Evolutionary conservation across 2,329 filamentous ascomycete genomes (phyloP), one percentile per base, ranked within the genome.

Genomic region (Juglanconis sp.): DNA sequence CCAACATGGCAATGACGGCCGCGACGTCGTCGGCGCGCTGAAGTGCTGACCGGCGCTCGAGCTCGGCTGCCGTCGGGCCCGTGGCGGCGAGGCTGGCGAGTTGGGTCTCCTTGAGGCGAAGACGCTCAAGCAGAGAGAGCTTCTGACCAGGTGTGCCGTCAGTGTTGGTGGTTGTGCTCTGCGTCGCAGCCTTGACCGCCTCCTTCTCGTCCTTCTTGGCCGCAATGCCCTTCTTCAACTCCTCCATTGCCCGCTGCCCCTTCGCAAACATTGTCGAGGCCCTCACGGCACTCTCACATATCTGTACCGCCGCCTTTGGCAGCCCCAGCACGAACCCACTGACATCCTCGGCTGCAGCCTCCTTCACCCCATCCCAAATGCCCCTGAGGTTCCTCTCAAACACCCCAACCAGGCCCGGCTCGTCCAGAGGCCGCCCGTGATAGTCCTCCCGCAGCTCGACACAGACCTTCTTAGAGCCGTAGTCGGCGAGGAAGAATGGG

Each of bases 61-160:
- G 74, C 66, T 87, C 80, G 17, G 78, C 81, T 30, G 81, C 77
- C 0, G 81, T 76, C 0, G 81, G 78, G 0, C 80, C 81, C 0
- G 72, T 66, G 60, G 78, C 60, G 61, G 75, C 55, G 63, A 75
- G 65, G 69, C 79, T 70, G 63, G 76, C 68, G 70, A 82, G 71
- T 70, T 83, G 78, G 65, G 81, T 73, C 66, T 90, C 84, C 76
- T 94, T 94, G 57, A 82, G 79, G 64, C 89, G 87, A 64, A 96
- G 84, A 53, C 90, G 87, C 71, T 93, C 90, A 60, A 95, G 80
- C 31, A 96, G 83, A 56, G 84, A 85, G 77, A 89, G 86, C 75
- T 87, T 79, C 5, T 40, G 15, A 35, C 35, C 54, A 9, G 51
- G 24, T 50, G 74, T 72, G 48, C 76, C 79, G 53, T 79, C 77